phyloP scores from a whole-genome alignment of 371 early-diverging fungal genomes.

The Mortierella polycephala region DNA sequence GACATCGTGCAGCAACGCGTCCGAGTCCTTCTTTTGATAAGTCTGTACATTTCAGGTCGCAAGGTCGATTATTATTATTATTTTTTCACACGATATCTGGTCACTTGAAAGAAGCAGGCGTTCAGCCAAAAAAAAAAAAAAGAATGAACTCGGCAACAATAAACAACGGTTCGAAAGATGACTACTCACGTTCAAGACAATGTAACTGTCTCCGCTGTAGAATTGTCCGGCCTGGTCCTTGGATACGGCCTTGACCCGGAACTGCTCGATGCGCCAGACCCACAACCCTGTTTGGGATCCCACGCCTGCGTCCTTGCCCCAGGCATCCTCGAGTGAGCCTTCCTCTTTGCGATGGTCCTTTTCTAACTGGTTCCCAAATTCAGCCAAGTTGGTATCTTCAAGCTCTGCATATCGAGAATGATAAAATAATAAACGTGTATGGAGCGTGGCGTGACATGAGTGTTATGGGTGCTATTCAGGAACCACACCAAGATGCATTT shows the following conservation, averaged over 20 bases:
- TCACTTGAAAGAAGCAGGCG: background rate
- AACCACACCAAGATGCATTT: background rate
- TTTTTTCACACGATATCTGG: background rate
- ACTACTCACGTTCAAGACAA: conserved; percentile 73
- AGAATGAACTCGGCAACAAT: background rate
- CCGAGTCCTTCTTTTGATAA: conserved; percentile 69
- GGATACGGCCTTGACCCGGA: conserved; percentile 74
- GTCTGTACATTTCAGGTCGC: conserved; percentile 57
- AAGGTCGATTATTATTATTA: background rate
- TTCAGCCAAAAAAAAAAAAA: background rate
- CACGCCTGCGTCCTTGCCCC: conserved; percentile 63
- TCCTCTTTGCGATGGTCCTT: conserved; percentile 77
- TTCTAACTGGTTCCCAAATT: conserved; percentile 77
- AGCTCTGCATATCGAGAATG: conserved; percentile 56
- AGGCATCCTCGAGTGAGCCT: conserved; percentile 73
- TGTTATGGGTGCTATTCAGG: background rate
- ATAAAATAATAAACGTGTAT: background rate
- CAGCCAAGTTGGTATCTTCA: conserved; percentile 78
- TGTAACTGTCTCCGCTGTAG: conserved; percentile 84
- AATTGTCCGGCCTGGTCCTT: conserved; percentile 76
- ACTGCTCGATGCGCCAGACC: conserved; percentile 88
- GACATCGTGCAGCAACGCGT: conserved; percentile 76
- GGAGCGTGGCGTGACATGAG: background rate
- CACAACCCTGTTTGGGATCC: conserved; percentile 64
- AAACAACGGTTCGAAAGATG: background rate